phyloP scores from a whole-genome alignment of 305 asterid species.

The Fraxinus baroniana region DNA sequence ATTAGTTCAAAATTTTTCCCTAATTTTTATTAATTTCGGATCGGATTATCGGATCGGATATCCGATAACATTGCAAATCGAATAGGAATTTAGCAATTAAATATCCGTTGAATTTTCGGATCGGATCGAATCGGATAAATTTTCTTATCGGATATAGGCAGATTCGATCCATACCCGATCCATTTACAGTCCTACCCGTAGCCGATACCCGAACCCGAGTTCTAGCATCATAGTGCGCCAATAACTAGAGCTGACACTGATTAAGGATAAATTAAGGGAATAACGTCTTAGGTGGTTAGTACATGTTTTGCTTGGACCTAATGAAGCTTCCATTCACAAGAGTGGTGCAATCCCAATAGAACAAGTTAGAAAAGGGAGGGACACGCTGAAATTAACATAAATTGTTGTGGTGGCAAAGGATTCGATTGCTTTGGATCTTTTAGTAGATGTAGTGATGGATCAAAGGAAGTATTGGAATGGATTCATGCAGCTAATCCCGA shows the following conservation, averaged over 20 bases:
- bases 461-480: neutral
- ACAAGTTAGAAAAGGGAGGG: no score
- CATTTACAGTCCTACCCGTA: no score
- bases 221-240: neutral
- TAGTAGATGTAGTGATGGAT: neutral
- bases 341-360: neutral
- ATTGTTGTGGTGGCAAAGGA: neutral
- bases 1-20: no score
- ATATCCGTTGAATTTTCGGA: no score
- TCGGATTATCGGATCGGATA: no score
- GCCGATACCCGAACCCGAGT: conserved; percentile 6
- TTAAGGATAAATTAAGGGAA: neutral
- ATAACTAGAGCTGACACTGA: neutral
- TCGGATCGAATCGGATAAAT: no score
- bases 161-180: no score
- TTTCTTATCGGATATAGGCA: no score
- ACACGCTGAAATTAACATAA: neutral
- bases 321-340: neutral
- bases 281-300: neutral
- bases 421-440: neutral
- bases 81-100: no score
- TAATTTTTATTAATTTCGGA: no score
- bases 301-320: neutral
- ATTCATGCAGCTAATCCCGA: neutral
- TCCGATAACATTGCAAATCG: no score